Evolutionary conservation across 1,139 yeast species (phyloP).

Genomic region (Candida mesenterica): DNA sequence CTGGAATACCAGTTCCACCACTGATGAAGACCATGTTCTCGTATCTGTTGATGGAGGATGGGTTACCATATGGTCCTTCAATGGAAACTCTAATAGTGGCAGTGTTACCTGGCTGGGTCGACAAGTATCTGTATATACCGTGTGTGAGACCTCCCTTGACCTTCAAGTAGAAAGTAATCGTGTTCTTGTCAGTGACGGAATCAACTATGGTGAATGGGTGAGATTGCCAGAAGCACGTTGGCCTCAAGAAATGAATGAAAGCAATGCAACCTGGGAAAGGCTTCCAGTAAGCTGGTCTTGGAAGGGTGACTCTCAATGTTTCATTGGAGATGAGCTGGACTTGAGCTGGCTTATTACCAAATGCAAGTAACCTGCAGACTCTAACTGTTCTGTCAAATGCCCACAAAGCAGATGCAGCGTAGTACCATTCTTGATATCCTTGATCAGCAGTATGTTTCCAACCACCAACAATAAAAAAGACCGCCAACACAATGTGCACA

Average conservation of each 20-base stretch:
- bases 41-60: conserved; percentile 41
- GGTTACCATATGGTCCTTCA: conserved; percentile 45
- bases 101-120: conserved; percentile 43
- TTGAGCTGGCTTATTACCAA: conserved; percentile 52
- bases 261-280: conserved; percentile 43
- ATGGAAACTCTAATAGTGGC: conserved; percentile 33
- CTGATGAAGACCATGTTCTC: conserved; percentile 54
- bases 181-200: conserved; percentile 26
- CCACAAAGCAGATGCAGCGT: conserved; percentile 65
- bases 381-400: conserved; percentile 56
- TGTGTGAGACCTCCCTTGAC: conserved; percentile 41
- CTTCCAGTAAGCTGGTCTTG: conserved; percentile 37
- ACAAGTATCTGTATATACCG: conserved; percentile 38
- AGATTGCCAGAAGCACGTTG: conserved; percentile 53
- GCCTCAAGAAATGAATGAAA: conserved; percentile 38
- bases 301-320: conserved; percentile 38
- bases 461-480: conserved; percentile 53
- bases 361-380: conserved; percentile 43
- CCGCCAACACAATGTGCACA: conserved; percentile 58
- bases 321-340: conserved; percentile 48
- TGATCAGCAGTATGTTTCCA: conserved; percentile 55
- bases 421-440: conserved; percentile 46
- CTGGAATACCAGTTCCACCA: conserved; percentile 78
- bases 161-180: conserved; percentile 34
- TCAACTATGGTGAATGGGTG: conserved; percentile 56